Conservation (phyloP, 1,139 yeast species). For the Taphrina betulina region DNA sequence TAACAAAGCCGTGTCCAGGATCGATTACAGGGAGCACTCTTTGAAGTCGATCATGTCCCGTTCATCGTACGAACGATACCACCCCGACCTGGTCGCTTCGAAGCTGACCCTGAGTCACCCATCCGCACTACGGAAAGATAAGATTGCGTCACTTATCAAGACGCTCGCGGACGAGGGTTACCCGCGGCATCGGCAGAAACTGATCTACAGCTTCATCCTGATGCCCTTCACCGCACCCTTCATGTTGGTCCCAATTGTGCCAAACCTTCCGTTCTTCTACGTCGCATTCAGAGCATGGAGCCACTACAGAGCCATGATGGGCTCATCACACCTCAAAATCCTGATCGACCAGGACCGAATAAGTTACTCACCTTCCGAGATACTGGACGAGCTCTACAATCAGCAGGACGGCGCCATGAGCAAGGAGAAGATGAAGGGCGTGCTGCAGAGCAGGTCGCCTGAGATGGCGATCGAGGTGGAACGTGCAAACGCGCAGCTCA, state of each 20-base stretch:
- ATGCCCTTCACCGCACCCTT: constrained; percentile 68
- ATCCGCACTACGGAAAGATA: not conserved
- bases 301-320: constrained; percentile 54
- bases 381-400: constrained; percentile 9
- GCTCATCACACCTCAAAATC: constrained; percentile 13
- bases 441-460: constrained; percentile 5
- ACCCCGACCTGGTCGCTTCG: constrained; percentile 4
- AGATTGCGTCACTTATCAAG: not conserved
- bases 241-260: constrained; percentile 67
- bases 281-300: constrained; percentile 69
- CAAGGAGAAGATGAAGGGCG: not conserved
- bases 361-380: constrained; percentile 4
- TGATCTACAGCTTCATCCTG: constrained; percentile 22
- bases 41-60: constrained; percentile 38
- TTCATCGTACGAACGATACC: constrained; percentile 20
- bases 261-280: constrained; percentile 78
- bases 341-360: constrained; percentile 15
- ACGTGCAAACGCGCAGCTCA: constrained; percentile 21
- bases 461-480: constrained; percentile 25
- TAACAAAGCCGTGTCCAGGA: constrained; percentile 43
- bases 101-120: constrained; percentile 6
- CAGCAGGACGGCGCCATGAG: constrained; percentile 3
- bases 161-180: constrained; percentile 18
- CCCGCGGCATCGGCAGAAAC: constrained; percentile 31
- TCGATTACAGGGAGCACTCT: constrained; percentile 49